Evolutionary conservation across 129 eudicot genomes (phyloP), one percentile per base, ranked within the genome.

Genomic region (carrot (Daucus carota)): DNA sequence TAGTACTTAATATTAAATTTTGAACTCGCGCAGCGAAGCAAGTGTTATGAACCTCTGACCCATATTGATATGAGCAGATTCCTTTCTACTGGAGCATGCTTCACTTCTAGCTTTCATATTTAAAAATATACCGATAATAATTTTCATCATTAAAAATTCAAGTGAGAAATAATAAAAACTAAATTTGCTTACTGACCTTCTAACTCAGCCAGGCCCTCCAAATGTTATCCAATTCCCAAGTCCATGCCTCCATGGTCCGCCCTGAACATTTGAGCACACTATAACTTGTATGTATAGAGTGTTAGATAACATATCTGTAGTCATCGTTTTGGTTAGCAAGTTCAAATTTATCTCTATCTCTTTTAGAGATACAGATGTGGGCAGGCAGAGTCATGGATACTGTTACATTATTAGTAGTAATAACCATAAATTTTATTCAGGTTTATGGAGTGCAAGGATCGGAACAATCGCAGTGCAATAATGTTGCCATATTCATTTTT

Each of bases 391-490:
- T 36, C 46, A 45, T 48, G 10, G 20, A 48, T 31, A 43, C 54
- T 42, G 38, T 42, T 43, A 57, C 63, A 59, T n/a, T 38, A 20
- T 82, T 91, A 72, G 77, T 79, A 86, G 84, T 82, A 89, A 89
- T 92, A 87, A 89, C 88, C 86, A 76, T 86, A 68, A 79, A 81
- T 80, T 83, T 81, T 78, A 78, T 89, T 78, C 90, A 94, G 99
- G 99, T 94, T 94, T 81, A 84, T 82, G 90, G 99, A 94, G 79
- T 94, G 99, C 89, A 94, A 94, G 80, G 96, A 94, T 86, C 84
- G 99, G 47, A 89, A 89, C 63, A 89, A 94, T 80, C 97, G 81
- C 80, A 86, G 90, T 73, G 81, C 92, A 52, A 80, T 94, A 50
- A 66, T 86, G 89, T 82, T 94, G 85, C 93, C 97, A 34, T 87